Conservation (phyloP, 805 yeast genomes). For the Yamadazyma endophytica region DNA sequence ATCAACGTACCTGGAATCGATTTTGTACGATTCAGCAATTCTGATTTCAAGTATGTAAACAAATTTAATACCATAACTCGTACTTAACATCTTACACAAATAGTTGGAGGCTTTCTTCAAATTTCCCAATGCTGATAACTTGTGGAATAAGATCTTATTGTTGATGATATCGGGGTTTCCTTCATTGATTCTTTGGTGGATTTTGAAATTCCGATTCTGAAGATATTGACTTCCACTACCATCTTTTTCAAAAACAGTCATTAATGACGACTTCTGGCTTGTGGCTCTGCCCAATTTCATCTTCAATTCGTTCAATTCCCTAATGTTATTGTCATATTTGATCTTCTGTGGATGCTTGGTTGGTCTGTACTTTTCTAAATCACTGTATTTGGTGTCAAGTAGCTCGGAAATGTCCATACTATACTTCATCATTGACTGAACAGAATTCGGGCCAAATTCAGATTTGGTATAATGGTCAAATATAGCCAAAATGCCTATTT, state of each 20-base stretch:
- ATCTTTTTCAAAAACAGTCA: conserved; percentile 55
- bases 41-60: conserved; percentile 51
- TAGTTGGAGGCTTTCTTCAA: conserved; percentile 41
- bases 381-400: conserved; percentile 30
- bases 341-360: conserved; percentile 1
- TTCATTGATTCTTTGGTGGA: conserved; percentile 13
- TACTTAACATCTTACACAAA: conserved; percentile 34
- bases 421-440: conserved; percentile 31
- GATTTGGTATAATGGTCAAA: conserved; percentile 47
- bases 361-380: conserved; percentile 6
- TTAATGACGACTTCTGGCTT: conserved; percentile 29
- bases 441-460: conserved; percentile 28
- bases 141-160: conserved; percentile 31
- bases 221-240: conserved; percentile 63
- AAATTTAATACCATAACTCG: conserved; percentile 33
- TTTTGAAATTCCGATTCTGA: conserved; percentile 44
- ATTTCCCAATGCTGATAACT: conserved; percentile 31
- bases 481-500: conserved; percentile 56
- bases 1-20: conserved; percentile 39
- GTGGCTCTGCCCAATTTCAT: conserved; percentile 56
- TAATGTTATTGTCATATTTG: conserved; percentile 10
- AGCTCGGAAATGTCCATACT: conserved; percentile 41
- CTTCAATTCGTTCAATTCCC: conserved; percentile 27
- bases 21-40: conserved; percentile 42
- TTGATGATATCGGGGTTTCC: conserved; percentile 7